Evolutionary conservation across 495 filamentous ascomycete species (phyloP).

Genomic region (Podospora pseudoanserina): DNA sequence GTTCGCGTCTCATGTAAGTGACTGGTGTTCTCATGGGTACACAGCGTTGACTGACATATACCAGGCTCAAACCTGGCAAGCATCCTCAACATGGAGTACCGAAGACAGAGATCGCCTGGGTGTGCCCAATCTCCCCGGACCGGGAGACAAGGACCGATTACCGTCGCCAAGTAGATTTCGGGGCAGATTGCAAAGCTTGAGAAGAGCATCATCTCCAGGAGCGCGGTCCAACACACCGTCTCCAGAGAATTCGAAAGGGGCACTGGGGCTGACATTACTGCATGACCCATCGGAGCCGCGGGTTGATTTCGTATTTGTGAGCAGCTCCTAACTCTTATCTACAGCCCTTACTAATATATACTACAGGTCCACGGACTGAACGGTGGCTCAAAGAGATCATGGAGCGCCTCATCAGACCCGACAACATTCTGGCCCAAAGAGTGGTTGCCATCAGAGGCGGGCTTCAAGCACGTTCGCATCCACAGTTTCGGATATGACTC

Average conservation of each 20-base stretch:
- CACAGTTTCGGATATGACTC: slow-evolving; percentile 33
- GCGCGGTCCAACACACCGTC: slow-evolving; percentile 15
- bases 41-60: background rate
- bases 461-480: slow-evolving; percentile 26
- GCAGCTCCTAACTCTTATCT: background rate
- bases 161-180: slow-evolving; percentile 16
- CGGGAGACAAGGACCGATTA: slow-evolving; percentile 4
- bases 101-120: background rate
- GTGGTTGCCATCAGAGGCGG: slow-evolving; percentile 32
- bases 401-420: slow-evolving; percentile 25
- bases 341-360: too few relatives aligned
- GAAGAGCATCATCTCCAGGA: slow-evolving; percentile 14
- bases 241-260: slow-evolving; percentile 14
- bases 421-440: slow-evolving; percentile 28
- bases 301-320: slow-evolving; percentile 28
- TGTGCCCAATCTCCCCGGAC: slow-evolving; percentile 8
- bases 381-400: slow-evolving; percentile 30
- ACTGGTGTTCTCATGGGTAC: background rate
- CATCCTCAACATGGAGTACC: slow-evolving; percentile 15
- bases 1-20: slow-evolving; percentile 7
- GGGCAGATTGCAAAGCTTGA: slow-evolving; percentile 16
- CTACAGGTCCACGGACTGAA: slow-evolving; percentile 27
- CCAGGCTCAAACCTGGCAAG: slow-evolving; percentile 15
- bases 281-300: slow-evolving; percentile 25
- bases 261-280: slow-evolving; percentile 15